Evolutionary conservation across 2,329 filamentous ascomycete species (phyloP).

Genomic region (Trichoderma sp.): DNA sequence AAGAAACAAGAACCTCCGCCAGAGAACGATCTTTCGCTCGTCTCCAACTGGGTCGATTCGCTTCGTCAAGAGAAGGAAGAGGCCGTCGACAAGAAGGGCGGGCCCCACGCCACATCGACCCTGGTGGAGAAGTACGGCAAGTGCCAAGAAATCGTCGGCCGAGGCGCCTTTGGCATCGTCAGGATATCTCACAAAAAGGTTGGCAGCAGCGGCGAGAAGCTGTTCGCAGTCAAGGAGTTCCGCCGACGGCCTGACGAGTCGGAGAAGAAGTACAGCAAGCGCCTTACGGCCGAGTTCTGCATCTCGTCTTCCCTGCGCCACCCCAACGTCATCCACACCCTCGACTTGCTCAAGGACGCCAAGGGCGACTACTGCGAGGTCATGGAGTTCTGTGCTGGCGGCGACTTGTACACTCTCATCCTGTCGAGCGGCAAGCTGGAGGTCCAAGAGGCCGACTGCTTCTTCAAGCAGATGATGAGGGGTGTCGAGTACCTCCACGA

Average conservation of each 20-base stretch:
- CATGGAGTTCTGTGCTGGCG: slow-evolving; percentile 98
- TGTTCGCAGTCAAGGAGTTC: slow-evolving; percentile 98
- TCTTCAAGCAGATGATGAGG: slow-evolving; percentile 99
- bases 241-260: slow-evolving; percentile 90
- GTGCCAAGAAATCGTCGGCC: slow-evolving; percentile 94
- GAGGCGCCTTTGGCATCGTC: slow-evolving; percentile 95
- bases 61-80: slow-evolving; percentile 86
- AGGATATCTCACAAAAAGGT: slow-evolving; percentile 95
- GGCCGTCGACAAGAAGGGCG: slow-evolving; percentile 75
- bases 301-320: slow-evolving; percentile 96
- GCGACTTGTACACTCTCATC: slow-evolving; percentile 91
- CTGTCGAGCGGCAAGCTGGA: slow-evolving; percentile 89
- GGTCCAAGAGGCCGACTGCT: slow-evolving; percentile 90
- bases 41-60: slow-evolving; percentile 95
- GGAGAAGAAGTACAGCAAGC: slow-evolving; percentile 96
- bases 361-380: slow-evolving; percentile 99
- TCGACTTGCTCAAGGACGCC: slow-evolving; percentile 90
- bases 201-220: slow-evolving; percentile 77
- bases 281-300: slow-evolving; percentile 94
- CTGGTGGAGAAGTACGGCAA: slow-evolving; percentile 97
- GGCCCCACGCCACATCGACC: slow-evolving; percentile 67
- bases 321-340: slow-evolving; percentile 95
- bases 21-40: slow-evolving; percentile 83
- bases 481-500: slow-evolving; percentile 99
- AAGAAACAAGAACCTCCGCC: slow-evolving; percentile 73